phyloP scores from a whole-genome alignment of 2,329 filamentous ascomycete genomes.

The Lomentospora prolificans region DNA sequence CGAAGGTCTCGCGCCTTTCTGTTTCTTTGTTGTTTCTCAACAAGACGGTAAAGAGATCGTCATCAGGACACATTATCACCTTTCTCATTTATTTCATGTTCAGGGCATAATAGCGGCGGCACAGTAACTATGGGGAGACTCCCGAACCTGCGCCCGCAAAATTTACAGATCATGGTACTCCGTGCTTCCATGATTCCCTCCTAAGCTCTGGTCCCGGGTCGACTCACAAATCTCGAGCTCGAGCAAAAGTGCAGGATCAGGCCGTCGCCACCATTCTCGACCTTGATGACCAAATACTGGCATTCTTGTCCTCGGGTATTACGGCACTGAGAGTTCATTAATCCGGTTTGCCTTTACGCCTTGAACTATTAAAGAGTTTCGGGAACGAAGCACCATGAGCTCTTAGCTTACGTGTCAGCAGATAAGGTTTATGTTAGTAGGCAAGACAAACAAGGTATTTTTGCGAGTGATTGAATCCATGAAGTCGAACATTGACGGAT shows the following conservation, averaged over 20 bases:
- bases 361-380: neutral
- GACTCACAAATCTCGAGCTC: neutral
- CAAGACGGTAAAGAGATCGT: too few relatives aligned
- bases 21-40: too few relatives aligned
- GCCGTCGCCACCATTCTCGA: neutral
- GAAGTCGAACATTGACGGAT: too few relatives aligned
- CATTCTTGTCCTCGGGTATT: neutral
- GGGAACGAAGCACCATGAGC: too few relatives aligned
- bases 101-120: neutral
- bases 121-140: neutral
- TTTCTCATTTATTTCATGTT: neutral
- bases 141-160: neutral
- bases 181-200: neutral
- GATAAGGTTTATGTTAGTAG: neutral
- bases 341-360: neutral
- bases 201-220: neutral
- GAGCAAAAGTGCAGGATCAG: neutral
- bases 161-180: neutral
- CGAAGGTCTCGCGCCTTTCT: too few relatives aligned
- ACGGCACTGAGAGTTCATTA: neutral
- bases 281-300: neutral
- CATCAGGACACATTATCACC: neutral
- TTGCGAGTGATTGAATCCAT: too few relatives aligned
- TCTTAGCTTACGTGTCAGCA: neutral
- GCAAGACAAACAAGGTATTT: neutral